Percentiles rank a stretch among this genome's conserved stretches.
phyloP scores from a whole-genome alignment of 805 yeast genomes.

The Spathaspora girioi region DNA sequence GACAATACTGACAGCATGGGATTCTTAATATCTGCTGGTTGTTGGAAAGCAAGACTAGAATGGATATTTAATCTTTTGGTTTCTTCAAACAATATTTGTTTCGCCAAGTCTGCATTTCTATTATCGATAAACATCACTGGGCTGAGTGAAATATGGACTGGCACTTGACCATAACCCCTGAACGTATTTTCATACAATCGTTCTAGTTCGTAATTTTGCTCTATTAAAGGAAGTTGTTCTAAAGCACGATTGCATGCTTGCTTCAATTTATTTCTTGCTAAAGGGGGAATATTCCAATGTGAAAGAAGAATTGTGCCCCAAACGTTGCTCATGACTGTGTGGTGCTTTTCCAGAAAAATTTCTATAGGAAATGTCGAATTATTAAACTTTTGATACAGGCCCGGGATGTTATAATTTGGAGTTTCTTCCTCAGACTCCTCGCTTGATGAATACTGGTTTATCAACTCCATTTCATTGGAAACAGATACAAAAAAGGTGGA shows the following conservation, averaged over 20 bases:
- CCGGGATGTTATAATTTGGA: neutral
- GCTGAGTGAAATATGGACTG: slow-evolving; percentile 2
- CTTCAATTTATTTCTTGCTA: neutral
- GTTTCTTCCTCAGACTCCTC: slow-evolving; percentile 5
- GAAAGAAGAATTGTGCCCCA: neutral
- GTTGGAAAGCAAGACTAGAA: neutral
- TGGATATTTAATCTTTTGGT: neutral
- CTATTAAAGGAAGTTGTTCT: neutral
- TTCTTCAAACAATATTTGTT: neutral
- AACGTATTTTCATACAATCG: neutral
- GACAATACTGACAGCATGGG: neutral
- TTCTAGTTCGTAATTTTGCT: slow-evolving; percentile 1
- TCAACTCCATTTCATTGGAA: slow-evolving; percentile 5
- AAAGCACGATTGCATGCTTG: neutral
- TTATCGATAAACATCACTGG: neutral
- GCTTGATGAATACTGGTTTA: slow-evolving; percentile 10
- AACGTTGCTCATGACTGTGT: neutral
- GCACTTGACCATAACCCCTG: neutral
- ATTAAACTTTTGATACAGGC: neutral
- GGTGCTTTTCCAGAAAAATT: slow-evolving; percentile 5
- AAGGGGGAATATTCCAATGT: slow-evolving; percentile 3
- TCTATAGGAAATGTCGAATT: slow-evolving; percentile 1
- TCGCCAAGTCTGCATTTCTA: neutral
- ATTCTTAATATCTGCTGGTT: neutral
- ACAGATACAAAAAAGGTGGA: neutral